Percentiles rank a stretch among this genome's conserved stretches.
These are phyloP conservation scores for Pestalotiopsis sp. DNA, from an alignment of 2,329 filamentous ascomycete genomes.

Conservation along the genomic window DNA sequence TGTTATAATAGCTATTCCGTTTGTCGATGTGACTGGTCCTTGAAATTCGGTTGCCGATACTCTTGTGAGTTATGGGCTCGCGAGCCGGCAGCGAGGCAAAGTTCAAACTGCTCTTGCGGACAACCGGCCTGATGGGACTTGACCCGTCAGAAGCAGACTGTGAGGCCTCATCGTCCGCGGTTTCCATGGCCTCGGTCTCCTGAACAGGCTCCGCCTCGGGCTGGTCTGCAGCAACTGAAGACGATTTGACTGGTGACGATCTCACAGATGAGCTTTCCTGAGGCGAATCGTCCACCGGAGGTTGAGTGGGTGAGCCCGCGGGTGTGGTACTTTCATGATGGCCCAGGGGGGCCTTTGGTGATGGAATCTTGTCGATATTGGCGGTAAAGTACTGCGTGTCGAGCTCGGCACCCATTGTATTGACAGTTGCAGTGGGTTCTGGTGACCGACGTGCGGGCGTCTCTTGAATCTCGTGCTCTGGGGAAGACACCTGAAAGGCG, in stretches of 20 bases:
- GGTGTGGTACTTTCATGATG: constrained; percentile 33
- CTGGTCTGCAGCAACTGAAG: not conserved
- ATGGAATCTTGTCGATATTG: constrained; percentile 18
- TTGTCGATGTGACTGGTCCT: constrained; percentile 79
- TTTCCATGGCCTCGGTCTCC: constrained; percentile 24
- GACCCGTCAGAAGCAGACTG: constrained; percentile 69
- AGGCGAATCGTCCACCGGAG: constrained; percentile 8
- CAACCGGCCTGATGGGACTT: constrained; percentile 73
- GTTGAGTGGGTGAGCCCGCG: constrained; percentile 28
- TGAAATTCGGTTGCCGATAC: constrained; percentile 72
- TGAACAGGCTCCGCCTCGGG: constrained; percentile 13
- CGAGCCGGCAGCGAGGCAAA: constrained; percentile 92
- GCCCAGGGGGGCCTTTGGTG: constrained; percentile 17
- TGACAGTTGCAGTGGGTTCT: constrained; percentile 19
- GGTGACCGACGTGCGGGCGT: constrained; percentile 22
- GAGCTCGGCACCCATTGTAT: constrained; percentile 20
- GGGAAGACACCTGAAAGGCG: constrained; percentile 20
- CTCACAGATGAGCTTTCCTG: constrained; percentile 10
- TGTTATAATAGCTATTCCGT: constrained; percentile 72
- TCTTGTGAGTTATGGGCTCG: constrained; percentile 87
- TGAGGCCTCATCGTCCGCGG: constrained; percentile 26
- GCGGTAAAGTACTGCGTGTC: constrained; percentile 30
- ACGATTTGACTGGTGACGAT: constrained; percentile 19
- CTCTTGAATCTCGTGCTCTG: constrained; percentile 16
- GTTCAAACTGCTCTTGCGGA: constrained; percentile 92